Evolutionary conservation across 2,329 filamentous ascomycete genomes (phyloP).

Genomic region (Chrysosporium keratinophilum): DNA sequence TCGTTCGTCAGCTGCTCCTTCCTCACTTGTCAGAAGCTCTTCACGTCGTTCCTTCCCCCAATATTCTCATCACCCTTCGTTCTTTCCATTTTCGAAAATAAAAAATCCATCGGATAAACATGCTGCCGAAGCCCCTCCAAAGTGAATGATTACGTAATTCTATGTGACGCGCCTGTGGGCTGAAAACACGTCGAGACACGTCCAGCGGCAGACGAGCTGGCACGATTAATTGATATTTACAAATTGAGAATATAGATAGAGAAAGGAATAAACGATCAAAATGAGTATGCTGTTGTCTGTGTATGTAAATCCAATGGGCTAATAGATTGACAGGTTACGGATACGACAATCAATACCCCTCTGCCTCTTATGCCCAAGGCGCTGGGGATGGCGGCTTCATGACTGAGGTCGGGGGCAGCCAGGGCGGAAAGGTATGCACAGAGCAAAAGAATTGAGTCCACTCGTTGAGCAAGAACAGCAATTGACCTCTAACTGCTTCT

Average conservation of each 20-base stretch:
- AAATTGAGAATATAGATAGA: background rate
- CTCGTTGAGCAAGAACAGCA: slow-evolving; percentile 1
- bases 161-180: background rate
- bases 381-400: slow-evolving; percentile 51
- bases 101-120: background rate
- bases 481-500: background rate
- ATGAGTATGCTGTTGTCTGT: slow-evolving; percentile 12
- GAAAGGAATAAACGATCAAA: background rate
- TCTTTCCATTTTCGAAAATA: background rate
- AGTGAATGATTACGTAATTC: background rate
- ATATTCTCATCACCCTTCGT: background rate
- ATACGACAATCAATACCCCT: slow-evolving; percentile 39
- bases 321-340: slow-evolving; percentile 24
- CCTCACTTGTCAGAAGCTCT: too few species aligned
- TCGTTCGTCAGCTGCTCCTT: too few species aligned
- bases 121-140: background rate
- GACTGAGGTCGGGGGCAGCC: slow-evolving; percentile 42
- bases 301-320: background rate
- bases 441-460: background rate
- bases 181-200: slow-evolving; percentile 4
- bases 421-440: slow-evolving; percentile 35
- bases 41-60: background rate
- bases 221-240: background rate
- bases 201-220: background rate
- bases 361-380: slow-evolving; percentile 47